phyloP scores from a whole-genome alignment of 306 rosid genomes.

The Sesbania bispinosa region DNA sequence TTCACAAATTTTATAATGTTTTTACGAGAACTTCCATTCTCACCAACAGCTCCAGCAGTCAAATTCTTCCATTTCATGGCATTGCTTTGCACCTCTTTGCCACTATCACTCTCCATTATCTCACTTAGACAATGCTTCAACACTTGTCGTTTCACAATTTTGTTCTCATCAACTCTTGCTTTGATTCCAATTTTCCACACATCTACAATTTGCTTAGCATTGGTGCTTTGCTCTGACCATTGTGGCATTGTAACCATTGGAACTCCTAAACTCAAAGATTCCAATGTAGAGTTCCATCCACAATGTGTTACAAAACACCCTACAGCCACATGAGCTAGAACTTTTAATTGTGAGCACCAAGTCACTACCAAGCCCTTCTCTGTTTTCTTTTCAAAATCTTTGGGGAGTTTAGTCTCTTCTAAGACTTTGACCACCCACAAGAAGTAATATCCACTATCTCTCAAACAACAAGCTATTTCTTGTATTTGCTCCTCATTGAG shows the following conservation, averaged over 20 bases:
- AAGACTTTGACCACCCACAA: slow-evolving; percentile 27
- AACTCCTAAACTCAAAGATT: slow-evolving; percentile 30
- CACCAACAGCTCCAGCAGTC: background rate
- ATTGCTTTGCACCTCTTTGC: background rate
- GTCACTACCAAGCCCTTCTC: slow-evolving; percentile 20
- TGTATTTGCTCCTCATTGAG: slow-evolving; percentile 18
- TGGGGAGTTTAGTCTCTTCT: slow-evolving; percentile 21
- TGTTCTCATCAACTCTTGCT: background rate
- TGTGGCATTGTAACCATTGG: slow-evolving; percentile 20
- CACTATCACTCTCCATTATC: slow-evolving; percentile 10
- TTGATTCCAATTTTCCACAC: slow-evolving; percentile 30
- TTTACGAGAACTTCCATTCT: slow-evolving; percentile 10
- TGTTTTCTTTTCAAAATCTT: slow-evolving; percentile 20
- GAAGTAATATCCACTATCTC: slow-evolving; percentile 9
- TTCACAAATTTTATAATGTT: slow-evolving; percentile 1
- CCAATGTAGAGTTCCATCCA: slow-evolving; percentile 32
- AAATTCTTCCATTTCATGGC: background rate
- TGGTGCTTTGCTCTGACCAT: slow-evolving; percentile 26
- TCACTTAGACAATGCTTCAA: slow-evolving; percentile 14
- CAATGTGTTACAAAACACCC: slow-evolving; percentile 32
- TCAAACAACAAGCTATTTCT: slow-evolving; percentile 14
- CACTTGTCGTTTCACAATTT: slow-evolving; percentile 2
- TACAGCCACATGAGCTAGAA: slow-evolving; percentile 20
- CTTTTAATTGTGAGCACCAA: slow-evolving; percentile 28
- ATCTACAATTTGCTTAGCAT: slow-evolving; percentile 16